These are phyloP conservation scores for Tuber melanosporum DNA, from an alignment of 495 filamentous ascomycete genomes.

Conservation along the genomic window DNA sequence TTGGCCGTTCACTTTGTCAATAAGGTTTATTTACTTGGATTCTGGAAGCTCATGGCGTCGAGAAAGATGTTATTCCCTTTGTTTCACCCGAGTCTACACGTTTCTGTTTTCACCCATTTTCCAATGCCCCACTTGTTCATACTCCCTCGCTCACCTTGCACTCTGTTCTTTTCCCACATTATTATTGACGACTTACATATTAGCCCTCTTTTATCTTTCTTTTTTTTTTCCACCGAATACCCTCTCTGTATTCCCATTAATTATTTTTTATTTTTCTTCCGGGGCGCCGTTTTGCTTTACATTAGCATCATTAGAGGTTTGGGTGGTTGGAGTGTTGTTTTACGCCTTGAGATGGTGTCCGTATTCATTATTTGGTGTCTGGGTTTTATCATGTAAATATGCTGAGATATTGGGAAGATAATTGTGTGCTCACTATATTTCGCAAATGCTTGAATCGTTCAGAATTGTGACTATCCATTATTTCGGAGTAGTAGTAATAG, in stretches of 20 bases:
- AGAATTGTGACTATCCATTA: background rate
- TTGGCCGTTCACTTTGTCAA: background rate
- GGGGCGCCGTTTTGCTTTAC: background rate
- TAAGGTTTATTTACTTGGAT: background rate
- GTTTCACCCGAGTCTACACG: background rate
- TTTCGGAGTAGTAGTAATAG: background rate
- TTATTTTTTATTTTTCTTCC: background rate
- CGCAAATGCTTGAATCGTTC: background rate
- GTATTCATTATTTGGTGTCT: background rate
- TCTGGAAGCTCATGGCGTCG: background rate
- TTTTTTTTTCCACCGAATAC: background rate
- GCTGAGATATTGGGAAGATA: background rate
- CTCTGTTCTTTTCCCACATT: background rate
- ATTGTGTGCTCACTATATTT: background rate
- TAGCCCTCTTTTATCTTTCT: background rate
- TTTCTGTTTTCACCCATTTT: background rate
- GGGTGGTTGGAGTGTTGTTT: slow-evolving; percentile 3
- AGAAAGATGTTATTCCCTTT: background rate
- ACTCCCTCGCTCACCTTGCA: background rate
- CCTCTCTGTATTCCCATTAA: background rate
- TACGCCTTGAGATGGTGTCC: background rate
- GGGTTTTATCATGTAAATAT: background rate
- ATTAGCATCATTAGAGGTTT: slow-evolving; percentile 3
- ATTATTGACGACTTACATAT: background rate
- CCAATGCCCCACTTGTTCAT: background rate